phyloP scores from a whole-genome alignment of 176 grass and related monocot genomes.

The Phoenix roebelenii region DNA sequence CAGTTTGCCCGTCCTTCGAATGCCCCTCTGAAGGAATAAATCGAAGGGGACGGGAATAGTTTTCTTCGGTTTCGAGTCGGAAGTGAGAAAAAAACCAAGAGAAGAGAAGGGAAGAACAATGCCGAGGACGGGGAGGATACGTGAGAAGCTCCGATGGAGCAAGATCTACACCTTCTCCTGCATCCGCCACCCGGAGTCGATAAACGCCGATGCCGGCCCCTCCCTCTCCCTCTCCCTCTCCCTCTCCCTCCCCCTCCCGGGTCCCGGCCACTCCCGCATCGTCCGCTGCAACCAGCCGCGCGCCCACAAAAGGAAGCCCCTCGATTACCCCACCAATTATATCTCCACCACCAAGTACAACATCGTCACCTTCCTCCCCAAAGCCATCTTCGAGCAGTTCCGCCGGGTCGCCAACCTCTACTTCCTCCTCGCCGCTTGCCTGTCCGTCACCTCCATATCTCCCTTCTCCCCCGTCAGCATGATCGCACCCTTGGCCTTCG shows the following conservation, averaged over 20 bases:
- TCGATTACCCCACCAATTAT: slow-evolving; percentile 78
- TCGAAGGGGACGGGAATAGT: no score
- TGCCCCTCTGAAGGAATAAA: no score
- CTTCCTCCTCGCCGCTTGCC: slow-evolving; percentile 81
- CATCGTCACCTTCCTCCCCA: slow-evolving; percentile 80
- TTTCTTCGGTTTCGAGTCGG: slow-evolving; percentile 1
- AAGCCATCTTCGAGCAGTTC: slow-evolving; percentile 98
- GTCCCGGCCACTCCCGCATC: slow-evolving; percentile 70
- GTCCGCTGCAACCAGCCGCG: slow-evolving; percentile 69
- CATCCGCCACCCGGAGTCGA: slow-evolving; percentile 22
- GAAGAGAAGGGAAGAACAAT: slow-evolving; percentile 3
- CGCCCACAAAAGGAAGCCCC: slow-evolving; percentile 62
- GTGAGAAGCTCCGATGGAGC: slow-evolving; percentile 79
- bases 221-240: slow-evolving; percentile 24
- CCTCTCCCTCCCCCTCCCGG: slow-evolving; percentile 27
- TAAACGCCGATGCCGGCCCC: not conserved
- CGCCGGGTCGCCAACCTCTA: slow-evolving; percentile 91
- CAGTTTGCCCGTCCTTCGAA: no score
- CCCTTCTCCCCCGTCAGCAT: slow-evolving; percentile 82
- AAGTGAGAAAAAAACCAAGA: not conserved
- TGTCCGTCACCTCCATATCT: slow-evolving; percentile 78
- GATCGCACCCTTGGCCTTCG: slow-evolving; percentile 83
- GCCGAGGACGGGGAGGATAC: slow-evolving; percentile 35
- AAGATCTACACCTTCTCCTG: slow-evolving; percentile 93
- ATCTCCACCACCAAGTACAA: slow-evolving; percentile 99